phyloP scores from a whole-genome alignment of 176 grass and related monocot genomes.

The Carex kokanica region DNA sequence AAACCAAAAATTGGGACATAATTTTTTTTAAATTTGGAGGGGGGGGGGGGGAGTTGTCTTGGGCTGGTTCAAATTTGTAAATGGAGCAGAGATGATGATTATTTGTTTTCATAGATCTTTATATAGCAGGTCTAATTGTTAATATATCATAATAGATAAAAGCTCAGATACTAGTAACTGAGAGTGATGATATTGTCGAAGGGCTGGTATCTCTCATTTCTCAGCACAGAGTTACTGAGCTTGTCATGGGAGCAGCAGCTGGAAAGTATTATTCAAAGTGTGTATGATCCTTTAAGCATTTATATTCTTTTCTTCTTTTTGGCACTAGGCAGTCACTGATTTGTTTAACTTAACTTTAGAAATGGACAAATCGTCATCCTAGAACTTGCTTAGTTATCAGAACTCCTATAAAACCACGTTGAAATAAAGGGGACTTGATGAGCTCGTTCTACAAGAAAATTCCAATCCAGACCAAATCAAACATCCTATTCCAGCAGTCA shows the following conservation, averaged over 20 bases:
- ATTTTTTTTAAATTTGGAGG: not conserved
- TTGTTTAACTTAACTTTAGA: not conserved
- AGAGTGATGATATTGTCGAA: slow-evolving; percentile 58
- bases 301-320: not conserved
- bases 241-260: slow-evolving; percentile 73
- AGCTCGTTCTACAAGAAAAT: not conserved
- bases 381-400: not conserved
- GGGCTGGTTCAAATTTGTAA: not conserved
- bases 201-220: slow-evolving; percentile 57
- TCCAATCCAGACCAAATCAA: not conserved
- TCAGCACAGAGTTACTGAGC: slow-evolving; percentile 34
- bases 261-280: slow-evolving; percentile 71
- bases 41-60: not conserved
- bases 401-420: too few species aligned
- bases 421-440: too few species aligned
- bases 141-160: slow-evolving; percentile 30
- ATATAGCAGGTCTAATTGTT: not conserved
- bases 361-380: not conserved
- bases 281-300: not conserved
- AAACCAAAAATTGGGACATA: not conserved
- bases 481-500: not conserved
- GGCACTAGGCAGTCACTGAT: not conserved
- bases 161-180: slow-evolving; percentile 56
- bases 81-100: not conserved
- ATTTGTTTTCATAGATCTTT: not conserved